phyloP scores from a whole-genome alignment of 768 basidiomycete species.

The Lactarius indigo region DNA sequence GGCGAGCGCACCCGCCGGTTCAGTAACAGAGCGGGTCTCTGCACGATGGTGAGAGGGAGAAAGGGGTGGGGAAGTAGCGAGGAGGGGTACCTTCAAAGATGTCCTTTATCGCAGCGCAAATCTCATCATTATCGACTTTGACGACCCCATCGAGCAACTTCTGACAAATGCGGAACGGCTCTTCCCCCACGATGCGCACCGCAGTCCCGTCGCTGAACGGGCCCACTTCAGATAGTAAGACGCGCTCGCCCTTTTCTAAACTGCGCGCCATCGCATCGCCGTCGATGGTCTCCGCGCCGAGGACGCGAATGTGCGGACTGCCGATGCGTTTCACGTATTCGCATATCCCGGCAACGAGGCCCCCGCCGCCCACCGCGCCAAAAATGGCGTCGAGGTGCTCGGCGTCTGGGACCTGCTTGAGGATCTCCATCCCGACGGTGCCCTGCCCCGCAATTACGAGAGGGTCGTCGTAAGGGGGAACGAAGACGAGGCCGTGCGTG shows the following conservation, averaged over 20 bases:
- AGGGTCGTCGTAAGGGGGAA: slow-evolving; percentile 97
- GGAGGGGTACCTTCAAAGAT: slow-evolving; percentile 82
- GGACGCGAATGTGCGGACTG: slow-evolving; percentile 71
- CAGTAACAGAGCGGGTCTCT: slow-evolving; percentile 96
- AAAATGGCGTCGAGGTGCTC: slow-evolving; percentile 83
- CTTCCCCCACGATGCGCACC: slow-evolving; percentile 91
- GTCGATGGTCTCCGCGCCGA: slow-evolving; percentile 93
- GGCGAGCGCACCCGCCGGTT: slow-evolving; percentile 92
- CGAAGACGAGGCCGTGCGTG: slow-evolving; percentile 75
- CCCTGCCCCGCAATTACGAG: slow-evolving; percentile 97
- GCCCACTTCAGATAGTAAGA: slow-evolving; percentile 85
- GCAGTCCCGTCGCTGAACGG: slow-evolving; percentile 98
- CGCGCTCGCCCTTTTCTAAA: slow-evolving; percentile 73
- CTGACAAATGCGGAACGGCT: slow-evolving; percentile 91
- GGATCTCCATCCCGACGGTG: slow-evolving; percentile 90
- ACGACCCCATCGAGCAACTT: slow-evolving; percentile 78
- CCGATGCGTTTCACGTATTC: slow-evolving; percentile 94
- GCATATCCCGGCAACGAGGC: slow-evolving; percentile 83
- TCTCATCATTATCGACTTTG: slow-evolving; percentile 89
- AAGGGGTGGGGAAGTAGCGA: not conserved
- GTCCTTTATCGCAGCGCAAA: slow-evolving; percentile 98
- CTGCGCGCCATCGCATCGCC: slow-evolving; percentile 92
- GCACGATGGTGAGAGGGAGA: not conserved
- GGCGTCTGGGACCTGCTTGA: slow-evolving; percentile 79
- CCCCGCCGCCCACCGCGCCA: slow-evolving; percentile 91